Conservation (phyloP, 257 asterid species). For the Petunia axillaris region DNA sequence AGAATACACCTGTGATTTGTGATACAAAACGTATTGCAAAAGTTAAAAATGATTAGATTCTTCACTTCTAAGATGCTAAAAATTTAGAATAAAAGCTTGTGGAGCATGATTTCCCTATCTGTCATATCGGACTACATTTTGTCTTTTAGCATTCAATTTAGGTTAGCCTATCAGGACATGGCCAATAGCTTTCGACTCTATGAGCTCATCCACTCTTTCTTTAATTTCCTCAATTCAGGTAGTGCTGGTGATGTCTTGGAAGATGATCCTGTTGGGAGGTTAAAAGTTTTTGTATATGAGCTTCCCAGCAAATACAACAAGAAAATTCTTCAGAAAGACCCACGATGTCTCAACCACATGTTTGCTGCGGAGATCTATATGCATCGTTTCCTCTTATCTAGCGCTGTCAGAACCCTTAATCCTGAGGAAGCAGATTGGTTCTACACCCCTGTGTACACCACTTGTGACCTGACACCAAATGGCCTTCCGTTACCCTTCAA, state of each 20-base stretch:
- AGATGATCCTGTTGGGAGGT: slow-evolving; percentile 83
- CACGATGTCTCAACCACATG: slow-evolving; percentile 91
- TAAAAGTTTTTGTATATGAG: slow-evolving; percentile 82
- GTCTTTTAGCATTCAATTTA: neutral
- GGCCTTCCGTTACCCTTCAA: slow-evolving; percentile 89
- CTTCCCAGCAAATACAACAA: slow-evolving; percentile 90
- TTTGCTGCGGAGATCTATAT: slow-evolving; percentile 93
- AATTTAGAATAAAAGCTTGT: neutral
- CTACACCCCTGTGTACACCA: slow-evolving; percentile 79
- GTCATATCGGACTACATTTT: neutral
- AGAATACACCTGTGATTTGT: neutral
- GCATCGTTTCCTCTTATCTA: slow-evolving; percentile 81
- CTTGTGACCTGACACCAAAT: slow-evolving; percentile 90
- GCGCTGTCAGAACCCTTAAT: slow-evolving; percentile 82
- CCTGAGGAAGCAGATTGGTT: slow-evolving; percentile 98
- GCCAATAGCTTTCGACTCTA: slow-evolving; percentile 6
- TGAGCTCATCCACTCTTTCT: neutral
- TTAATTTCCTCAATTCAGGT: slow-evolving; percentile 48
- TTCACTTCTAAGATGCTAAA: slow-evolving; percentile 12
- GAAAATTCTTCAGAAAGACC: slow-evolving; percentile 71
- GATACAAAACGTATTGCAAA: neutral
- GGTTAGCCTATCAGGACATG: neutral
- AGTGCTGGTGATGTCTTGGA: slow-evolving; percentile 97
- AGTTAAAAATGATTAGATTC: neutral
- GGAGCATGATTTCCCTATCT: slow-evolving; percentile 2